Base-by-base conservation (phyloP, 495 filamentous ascomycete genomes). In the Penicillium atrosanguineum region DNA sequence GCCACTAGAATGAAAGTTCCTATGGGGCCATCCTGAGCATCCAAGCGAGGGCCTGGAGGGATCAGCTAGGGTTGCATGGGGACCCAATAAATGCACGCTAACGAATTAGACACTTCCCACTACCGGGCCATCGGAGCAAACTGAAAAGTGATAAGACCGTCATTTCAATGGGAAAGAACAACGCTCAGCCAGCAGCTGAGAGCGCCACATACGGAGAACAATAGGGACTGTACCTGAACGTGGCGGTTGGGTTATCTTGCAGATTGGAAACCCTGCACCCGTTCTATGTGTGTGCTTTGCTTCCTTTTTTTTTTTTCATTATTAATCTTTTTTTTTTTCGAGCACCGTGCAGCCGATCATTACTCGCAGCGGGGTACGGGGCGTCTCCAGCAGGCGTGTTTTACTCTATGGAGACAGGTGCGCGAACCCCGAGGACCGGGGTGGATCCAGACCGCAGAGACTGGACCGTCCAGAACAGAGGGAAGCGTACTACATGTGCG, bases 331-430 rank as follows among this genome's bases (percentile, higher is more conserved):
- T 31, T 46, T 49, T 41, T 29, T 37, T 21, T 42, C 26, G 34
- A 39, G 14, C 40, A 15, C 39, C 37, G 51, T 49, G 19, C 37
- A 37, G 53, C 51, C 44, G 60, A 63, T 62, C 60, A 56, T 56
- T 43, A 18, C 28, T 47, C 54, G 52, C 53, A 57, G 60, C 52
- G 57, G 52, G 57, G 48, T 43, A 23, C 3, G 16, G 16, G 31
- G 43, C 19, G 38, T 21, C 39, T 26, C 44, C 31, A 31, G 9
- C 47, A 14, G 16, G 47, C 40, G 36, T 20, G 49, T 52, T 42
- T n/a, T 39, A 16, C 16, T 21, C 42, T 19, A n/a, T 21, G 14
- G 42, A 14, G 42, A 23, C 16, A 20, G 34, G 39, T 38, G 39
- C 21, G 40, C 44, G 39, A 36, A 51, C 29, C 48, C 43, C 44